Evolutionary conservation across 1,284 basidiomycete genomes (phyloP).

Genomic region (Tylopilus sp.): DNA sequence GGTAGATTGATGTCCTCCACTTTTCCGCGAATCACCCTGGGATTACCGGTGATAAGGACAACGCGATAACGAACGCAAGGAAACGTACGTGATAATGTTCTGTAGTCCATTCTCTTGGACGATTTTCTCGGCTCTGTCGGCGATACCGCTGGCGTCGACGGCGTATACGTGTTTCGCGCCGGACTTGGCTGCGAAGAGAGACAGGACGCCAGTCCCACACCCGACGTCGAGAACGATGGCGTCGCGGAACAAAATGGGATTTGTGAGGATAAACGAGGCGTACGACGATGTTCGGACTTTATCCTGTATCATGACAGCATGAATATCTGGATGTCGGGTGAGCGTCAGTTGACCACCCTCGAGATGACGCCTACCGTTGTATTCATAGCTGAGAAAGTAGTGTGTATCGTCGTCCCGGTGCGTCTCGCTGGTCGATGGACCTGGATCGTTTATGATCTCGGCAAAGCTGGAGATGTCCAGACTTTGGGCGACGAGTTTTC

Average conservation of each 20-base stretch:
- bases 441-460: constrained; percentile 44
- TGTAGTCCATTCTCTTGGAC: constrained; percentile 79
- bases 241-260: constrained; percentile 79
- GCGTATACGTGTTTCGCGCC: constrained; percentile 94
- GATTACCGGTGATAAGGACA: background rate
- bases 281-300: constrained; percentile 93
- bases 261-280: constrained; percentile 88
- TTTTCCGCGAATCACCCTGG: constrained; percentile 81
- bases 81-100: constrained; percentile 69
- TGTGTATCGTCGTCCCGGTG: constrained; percentile 83
- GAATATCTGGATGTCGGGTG: constrained; percentile 55
- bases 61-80: background rate
- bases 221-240: constrained; percentile 94
- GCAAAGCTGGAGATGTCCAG: constrained; percentile 47
- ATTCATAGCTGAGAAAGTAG: constrained; percentile 94
- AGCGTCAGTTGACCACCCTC: background rate
- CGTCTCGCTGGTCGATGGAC: constrained; percentile 30
- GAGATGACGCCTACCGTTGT: constrained; percentile 63
- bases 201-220: constrained; percentile 91
- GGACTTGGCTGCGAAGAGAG: constrained; percentile 87
- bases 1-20: constrained; percentile 82
- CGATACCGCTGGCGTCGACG: constrained; percentile 90
- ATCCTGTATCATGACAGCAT: constrained; percentile 81
- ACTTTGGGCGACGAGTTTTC: constrained; percentile 51
- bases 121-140: constrained; percentile 78